A percentile compares a stretch with the other conserved stretches of the same genome.
Evolutionary conservation across 2,329 filamentous ascomycete genomes (phyloP).

Genomic region (Chrysoporthe deuterocubensis): DNA sequence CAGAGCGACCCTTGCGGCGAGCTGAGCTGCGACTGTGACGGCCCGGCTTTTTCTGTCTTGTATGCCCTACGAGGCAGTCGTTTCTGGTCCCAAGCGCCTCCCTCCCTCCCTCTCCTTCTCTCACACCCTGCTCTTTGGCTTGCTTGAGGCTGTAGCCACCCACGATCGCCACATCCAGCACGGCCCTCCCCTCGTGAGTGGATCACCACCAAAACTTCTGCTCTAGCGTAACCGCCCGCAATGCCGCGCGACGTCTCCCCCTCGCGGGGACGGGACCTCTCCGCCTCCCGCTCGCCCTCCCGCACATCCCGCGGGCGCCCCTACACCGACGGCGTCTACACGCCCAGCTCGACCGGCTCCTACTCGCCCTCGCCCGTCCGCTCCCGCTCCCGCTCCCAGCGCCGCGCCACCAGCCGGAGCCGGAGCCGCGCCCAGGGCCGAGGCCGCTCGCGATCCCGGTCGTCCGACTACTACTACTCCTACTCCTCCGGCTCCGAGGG

Average conservation of each 20-base stretch:
- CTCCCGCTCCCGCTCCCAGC: neutral
- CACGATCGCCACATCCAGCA: too few relatives aligned
- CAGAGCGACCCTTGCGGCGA: too few relatives aligned
- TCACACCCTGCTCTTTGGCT: neutral
- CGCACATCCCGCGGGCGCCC: slow-evolving; percentile 22
- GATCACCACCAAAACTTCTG: neutral
- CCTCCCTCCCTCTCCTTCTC: neutral
- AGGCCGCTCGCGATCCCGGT: slow-evolving; percentile 17
- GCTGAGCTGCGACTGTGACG: too few relatives aligned
- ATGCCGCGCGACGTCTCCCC: slow-evolving; percentile 34
- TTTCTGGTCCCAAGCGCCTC: neutral
- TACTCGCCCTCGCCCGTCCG: slow-evolving; percentile 26
- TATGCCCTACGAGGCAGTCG: neutral
- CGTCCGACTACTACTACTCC: slow-evolving; percentile 25
- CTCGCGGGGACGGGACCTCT: slow-evolving; percentile 14
- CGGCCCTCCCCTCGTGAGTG: too few relatives aligned
- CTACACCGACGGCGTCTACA: slow-evolving; percentile 27
- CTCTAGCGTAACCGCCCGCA: neutral
- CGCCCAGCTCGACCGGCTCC: slow-evolving; percentile 29
- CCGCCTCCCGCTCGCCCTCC: slow-evolving; percentile 30
- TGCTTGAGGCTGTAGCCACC: too few relatives aligned
- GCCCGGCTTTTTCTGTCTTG: too few relatives aligned
- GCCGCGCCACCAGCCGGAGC: neutral
- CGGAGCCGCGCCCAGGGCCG: slow-evolving; percentile 2
- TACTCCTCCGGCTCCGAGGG: slow-evolving; percentile 27